Base-by-base conservation (phyloP, 331 rosid genomes). In the Stylosanthes scabra region DNA sequence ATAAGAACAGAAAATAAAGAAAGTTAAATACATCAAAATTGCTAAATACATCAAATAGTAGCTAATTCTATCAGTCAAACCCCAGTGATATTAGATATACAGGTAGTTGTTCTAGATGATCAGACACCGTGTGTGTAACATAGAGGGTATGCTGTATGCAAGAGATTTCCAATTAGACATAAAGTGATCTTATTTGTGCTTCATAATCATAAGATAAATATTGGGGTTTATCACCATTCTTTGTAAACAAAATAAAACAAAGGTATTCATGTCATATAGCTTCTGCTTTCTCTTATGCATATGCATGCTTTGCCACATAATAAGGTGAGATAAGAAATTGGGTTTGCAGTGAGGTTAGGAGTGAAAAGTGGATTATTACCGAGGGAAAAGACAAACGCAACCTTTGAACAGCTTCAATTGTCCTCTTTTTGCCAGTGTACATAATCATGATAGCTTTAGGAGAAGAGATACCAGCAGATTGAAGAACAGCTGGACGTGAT, bases 401-500 rank as follows among this genome's bases (percentile, higher is more conserved):
- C 78, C 96, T 87, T 75, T 90, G 91, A 77, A 95, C 96, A 59
- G 97, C 92, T 68, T 92, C 97, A 49, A 74, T 41, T 60, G 97
- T 78, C 78, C 70, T 86, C 74, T 79, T 56, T 81, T 83, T 90
- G 28, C 83, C 91, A 6, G 91, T 86, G 83, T 88, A 89, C 98
- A 95, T 88, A 77, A 95, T 83, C 97, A 95, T 87, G 56, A 95
- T 89, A 80, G 97, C 99, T 85, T 95, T 95, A 4, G 99, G 99
- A 42, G 88, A 90, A 52, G 84, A 58, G 78, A 95, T 88, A 71
- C 99, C 99, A 11, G 99, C 99, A 73, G 99, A 90, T 50, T 88
- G 89, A 75, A 95, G 89, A 80, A 95, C 99, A 11, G 87, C 81
- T 20, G 97, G 90, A 42, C 96, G 83, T 9, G 99, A 95, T 73